These are phyloP conservation scores for Penicillium sp. DNA, from an alignment of 2,329 filamentous ascomycete species.

Conservation along the genomic window DNA sequence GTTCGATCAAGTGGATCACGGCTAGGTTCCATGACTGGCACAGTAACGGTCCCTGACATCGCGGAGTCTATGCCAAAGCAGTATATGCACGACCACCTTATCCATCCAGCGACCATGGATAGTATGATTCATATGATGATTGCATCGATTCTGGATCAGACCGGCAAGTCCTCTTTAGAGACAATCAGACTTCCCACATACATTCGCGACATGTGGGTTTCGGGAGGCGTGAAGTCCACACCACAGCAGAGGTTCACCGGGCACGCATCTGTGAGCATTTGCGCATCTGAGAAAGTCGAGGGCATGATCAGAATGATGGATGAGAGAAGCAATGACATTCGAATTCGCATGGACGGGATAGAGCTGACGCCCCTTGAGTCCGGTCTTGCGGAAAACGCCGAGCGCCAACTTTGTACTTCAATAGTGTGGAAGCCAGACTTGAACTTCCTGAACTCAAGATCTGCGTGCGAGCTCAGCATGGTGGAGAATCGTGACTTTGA, in stretches of 20 bases:
- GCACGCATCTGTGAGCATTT: slow-evolving; percentile 20
- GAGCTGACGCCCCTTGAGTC: slow-evolving; percentile 30
- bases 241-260: slow-evolving; percentile 23
- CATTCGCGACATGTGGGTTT: slow-evolving; percentile 34
- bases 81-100: slow-evolving; percentile 32
- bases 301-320: slow-evolving; percentile 22
- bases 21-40: slow-evolving; percentile 21
- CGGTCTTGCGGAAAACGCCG: slow-evolving; percentile 6
- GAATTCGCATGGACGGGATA: slow-evolving; percentile 27
- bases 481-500: slow-evolving; percentile 3
- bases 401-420: slow-evolving; percentile 23
- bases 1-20: slow-evolving; percentile 19
- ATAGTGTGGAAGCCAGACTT: slow-evolving; percentile 30
- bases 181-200: slow-evolving; percentile 30
- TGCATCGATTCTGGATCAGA: slow-evolving; percentile 25
- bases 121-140: slow-evolving; percentile 33
- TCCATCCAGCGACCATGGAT: slow-evolving; percentile 40
- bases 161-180: slow-evolving; percentile 19
- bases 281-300: slow-evolving; percentile 12
- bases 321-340: slow-evolving; percentile 3
- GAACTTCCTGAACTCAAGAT: slow-evolving; percentile 18
- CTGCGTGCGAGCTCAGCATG: slow-evolving; percentile 12
- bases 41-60: slow-evolving; percentile 30
- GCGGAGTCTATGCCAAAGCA: slow-evolving; percentile 33
- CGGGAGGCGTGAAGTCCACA: slow-evolving; percentile 21